Base-by-base conservation (phyloP, 1,139 yeast genomes). In the Yamadazyma atlantica region DNA sequence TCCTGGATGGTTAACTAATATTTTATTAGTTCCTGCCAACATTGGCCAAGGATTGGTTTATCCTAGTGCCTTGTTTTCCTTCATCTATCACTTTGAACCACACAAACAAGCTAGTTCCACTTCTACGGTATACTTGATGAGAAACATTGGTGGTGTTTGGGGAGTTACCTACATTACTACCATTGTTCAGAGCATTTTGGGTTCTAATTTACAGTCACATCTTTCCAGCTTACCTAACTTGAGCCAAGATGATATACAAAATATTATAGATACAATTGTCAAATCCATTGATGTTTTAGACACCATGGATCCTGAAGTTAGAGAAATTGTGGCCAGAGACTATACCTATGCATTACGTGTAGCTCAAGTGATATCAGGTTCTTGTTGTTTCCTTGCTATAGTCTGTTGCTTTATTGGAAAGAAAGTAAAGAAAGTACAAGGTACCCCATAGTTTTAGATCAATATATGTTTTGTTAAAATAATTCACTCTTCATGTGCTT, bases 91-190 rank as follows among this genome's bases (percentile, higher is more conserved):
- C 8, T 65, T 57, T 39, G 61, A 62, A 1, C 47, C 50, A 10
- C 41, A 44, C 0, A 52, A 61, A 39, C 72, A 66, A 35, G 64
- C 63, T 3, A 57, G 66, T 5, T 65, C 70, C 2, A 66, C 73
- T 10, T 62, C 70, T 7, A 64, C 70, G 0, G 53, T 65, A 4
- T 65, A 65, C 39, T 49, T 66, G 19, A 56, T 64, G 53, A 54
- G 73, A 46, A 60, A 67, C 32, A 57, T 66, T 19, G 72, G 72
- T 8, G 64, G 67, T 4, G 70, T 66, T 8, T 65, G 67, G 65
- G 72, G 72, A 17, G 69, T 65, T 15, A 60, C 73, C 0, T 51
- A 61, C 16, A 57, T 65, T 8, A 52, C 72, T 2, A 59, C 61
- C 0, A 54, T 66, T 10, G 55, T 65, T 40, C 61, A 55, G 37